Evolutionary conservation across 2,329 filamentous ascomycete species (phyloP), one percentile per base, ranked within the genome.

Genomic region (Penicillium decumbens): DNA sequence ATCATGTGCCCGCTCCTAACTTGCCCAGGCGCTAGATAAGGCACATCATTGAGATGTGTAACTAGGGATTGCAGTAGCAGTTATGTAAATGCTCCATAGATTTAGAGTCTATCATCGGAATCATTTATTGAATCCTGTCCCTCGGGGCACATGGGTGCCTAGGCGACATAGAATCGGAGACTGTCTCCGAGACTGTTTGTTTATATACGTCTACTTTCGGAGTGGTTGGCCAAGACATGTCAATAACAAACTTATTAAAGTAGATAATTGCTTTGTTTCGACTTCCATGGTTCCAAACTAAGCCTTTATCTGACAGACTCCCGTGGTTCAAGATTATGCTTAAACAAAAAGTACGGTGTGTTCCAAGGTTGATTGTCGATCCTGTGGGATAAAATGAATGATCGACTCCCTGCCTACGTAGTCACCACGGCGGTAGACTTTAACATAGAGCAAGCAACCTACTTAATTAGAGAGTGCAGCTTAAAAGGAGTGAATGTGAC

Each of bases 191-290:
- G 13, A 25, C 30, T 32, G 29, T 47, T 40, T 53, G 50, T 53
- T 53, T 46, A 53, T 45, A 53, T 53, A 33, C 32, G 41, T 28
- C 50, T 43, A 15, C 45, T 51, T 51, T 40, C 28, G 45, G 49
- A 42, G 25, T 33, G 6, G 33, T 18, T 30, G 41, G 35, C 37
- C 45, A 44, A 48, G 45, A 44, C 41, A 41, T 23, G 2, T n/a
- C 20, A 20, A 18, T n/a, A 9, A 13, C 27, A 3, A 12, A 29
- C 10, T 10, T 13, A 12, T 29, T 5, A 29, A 29, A 9, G 9
- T 7, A 6, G 7, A 43, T 38, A 47, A 39, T 47, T 43, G 39
- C 45, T 37, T 47, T 47, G 39, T 47, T 35, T 10, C n/a, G 6
- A 35, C 24, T 24, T 28, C 29, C 10, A 20, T 18, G 33, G 13